phyloP scores from a whole-genome alignment of 108 stramenopile species.

The Fistulifera solaris region DNA sequence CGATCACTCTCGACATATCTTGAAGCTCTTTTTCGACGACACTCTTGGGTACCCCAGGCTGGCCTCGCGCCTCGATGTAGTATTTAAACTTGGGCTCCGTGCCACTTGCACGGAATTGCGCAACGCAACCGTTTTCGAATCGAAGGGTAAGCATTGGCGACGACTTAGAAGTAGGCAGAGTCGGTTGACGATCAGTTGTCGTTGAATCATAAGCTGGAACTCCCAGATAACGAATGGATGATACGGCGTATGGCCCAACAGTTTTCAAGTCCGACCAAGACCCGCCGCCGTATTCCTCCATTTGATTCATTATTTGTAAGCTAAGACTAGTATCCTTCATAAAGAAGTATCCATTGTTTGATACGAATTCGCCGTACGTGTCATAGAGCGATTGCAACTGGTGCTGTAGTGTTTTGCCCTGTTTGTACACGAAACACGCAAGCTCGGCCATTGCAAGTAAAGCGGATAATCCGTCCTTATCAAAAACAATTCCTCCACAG shows the following conservation, averaged over 20 bases:
- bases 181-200: constrained; percentile 65
- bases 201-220: constrained; percentile 81
- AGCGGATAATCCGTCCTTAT: constrained; percentile 88
- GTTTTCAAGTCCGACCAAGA: constrained; percentile 9
- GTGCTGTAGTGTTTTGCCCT: constrained; percentile 44
- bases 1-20: constrained; percentile 44
- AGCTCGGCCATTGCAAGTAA: constrained; percentile 80
- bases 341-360: constrained; percentile 86
- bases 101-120: constrained; percentile 92
- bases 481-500: constrained; percentile 82
- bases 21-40: constrained; percentile 52
- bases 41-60: constrained; percentile 62
- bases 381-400: constrained; percentile 72
- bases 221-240: constrained; percentile 79
- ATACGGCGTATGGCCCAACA: constrained; percentile 61
- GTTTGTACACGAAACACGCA: constrained; percentile 45
- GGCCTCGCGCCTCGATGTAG: constrained; percentile 88
- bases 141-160: constrained; percentile 91
- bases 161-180: constrained; percentile 67
- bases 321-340: constrained; percentile 65
- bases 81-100: constrained; percentile 99
- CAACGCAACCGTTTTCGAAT: constrained; percentile 88
- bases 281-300: constrained; percentile 48
- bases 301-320: constrained; percentile 64
- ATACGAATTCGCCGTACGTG: constrained; percentile 88